phyloP scores from a whole-genome alignment of 129 eudicot genomes.

The Flaveria bidentis region DNA sequence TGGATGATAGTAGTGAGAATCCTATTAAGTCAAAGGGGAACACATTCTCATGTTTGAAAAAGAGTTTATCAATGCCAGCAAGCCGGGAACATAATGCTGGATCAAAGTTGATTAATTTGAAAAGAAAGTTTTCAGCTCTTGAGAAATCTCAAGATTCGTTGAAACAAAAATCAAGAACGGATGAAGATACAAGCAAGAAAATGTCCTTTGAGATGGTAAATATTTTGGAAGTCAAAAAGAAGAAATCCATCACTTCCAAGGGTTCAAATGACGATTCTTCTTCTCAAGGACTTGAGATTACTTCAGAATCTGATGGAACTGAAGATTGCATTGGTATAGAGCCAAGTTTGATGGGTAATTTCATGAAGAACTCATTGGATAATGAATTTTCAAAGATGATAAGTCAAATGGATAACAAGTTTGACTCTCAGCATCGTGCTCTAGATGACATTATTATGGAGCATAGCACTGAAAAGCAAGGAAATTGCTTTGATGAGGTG shows the following conservation, averaged over 20 bases:
- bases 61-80: conserved; percentile 21
- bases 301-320: conserved; percentile 27
- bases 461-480: conserved; percentile 25
- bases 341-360: conserved; percentile 33
- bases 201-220: conserved; percentile 20
- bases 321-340: conserved; percentile 33
- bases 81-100: conserved; percentile 2
- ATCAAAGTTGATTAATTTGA: conserved; percentile 19
- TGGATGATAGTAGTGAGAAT: conserved; percentile 5
- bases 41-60: conserved; percentile 32
- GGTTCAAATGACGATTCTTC: conserved; percentile 32
- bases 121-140: conserved; percentile 33
- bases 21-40: conserved; percentile 31
- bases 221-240: conserved; percentile 33
- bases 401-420: conserved; percentile 28
- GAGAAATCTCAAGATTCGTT: conserved; percentile 7
- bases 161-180: conserved; percentile 21
- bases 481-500: conserved; percentile 50
- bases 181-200: conserved; percentile 20
- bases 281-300: conserved; percentile 17
- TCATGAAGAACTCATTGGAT: conserved; percentile 31
- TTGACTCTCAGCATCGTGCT: conserved; percentile 25
- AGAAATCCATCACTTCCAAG: conserved; percentile 29
- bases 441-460: conserved; percentile 6
- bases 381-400: conserved; percentile 27